Percentiles rank a stretch among this genome's conserved stretches.
These are phyloP conservation scores for Talaromyces sp. DNA, from an alignment of 2,329 filamentous ascomycete genomes.

Conservation along the genomic window DNA sequence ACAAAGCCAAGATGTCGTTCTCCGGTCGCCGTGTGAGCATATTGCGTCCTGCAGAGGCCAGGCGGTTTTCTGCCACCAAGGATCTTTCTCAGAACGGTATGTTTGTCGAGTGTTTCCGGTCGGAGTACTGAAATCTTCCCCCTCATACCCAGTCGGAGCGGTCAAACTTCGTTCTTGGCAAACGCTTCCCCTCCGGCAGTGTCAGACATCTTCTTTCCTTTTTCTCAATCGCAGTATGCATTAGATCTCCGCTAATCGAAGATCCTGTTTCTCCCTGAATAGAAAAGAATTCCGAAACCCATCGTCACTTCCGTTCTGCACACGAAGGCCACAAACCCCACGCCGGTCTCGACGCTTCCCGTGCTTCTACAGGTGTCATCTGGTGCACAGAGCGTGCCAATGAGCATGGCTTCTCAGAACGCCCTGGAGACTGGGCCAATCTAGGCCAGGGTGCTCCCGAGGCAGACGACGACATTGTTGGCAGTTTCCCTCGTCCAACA, in stretches of 20 bases:
- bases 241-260: background rate
- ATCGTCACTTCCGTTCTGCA: conserved; percentile 82
- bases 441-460: conserved; percentile 91
- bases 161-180: conserved; percentile 9
- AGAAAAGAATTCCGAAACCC: conserved; percentile 73
- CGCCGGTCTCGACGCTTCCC: conserved; percentile 81
- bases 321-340: conserved; percentile 90
- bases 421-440: conserved; percentile 84
- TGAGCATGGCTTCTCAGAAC: conserved; percentile 82
- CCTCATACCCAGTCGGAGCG: background rate
- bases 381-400: conserved; percentile 70
- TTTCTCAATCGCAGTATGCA: background rate
- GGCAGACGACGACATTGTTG: conserved; percentile 87
- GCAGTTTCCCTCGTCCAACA: conserved; percentile 79
- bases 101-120: conserved; percentile 14
- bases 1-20: conserved; percentile 40
- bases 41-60: conserved; percentile 35
- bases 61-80: conserved; percentile 43
- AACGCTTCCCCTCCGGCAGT: background rate
- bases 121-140: background rate
- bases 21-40: conserved; percentile 46
- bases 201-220: background rate
- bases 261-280: conserved; percentile 56
- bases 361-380: conserved; percentile 88
- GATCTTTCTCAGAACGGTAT: conserved; percentile 46